Evolutionary conservation across 129 eudicot species (phyloP), one percentile per base, ranked within the genome.

Genomic region (Escallonia herrerae): DNA sequence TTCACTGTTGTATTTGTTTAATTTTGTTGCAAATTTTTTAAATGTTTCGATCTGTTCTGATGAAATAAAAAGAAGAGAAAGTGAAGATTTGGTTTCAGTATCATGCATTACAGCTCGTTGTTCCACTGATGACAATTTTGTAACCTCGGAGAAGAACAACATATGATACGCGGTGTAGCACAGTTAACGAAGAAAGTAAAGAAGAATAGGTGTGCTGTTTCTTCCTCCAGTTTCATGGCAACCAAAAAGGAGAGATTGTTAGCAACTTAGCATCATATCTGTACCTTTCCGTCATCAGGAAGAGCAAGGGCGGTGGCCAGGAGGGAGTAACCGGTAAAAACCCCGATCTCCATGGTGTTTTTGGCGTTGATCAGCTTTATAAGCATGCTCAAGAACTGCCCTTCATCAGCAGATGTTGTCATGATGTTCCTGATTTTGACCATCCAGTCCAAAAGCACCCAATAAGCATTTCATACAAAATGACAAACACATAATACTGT

Each of bases 331-430:
- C 97, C 97, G 0, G 97, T 90, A 70, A 81, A 90, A 63, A 90
- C 97, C 8, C 97, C 97, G 3, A 90, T 90, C 79, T 90, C 97
- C 95, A 90, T 88, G 60, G 95, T 88, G 76, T 87, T 87, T 57
- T 87, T 87, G 51, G 95, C 95, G 67, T 84, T 84, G 56, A 83
- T 84, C 43, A 90, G 76, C 79, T 90, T 90, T 58, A 90, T 46
- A 54, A 90, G 77, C 91, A 90, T 90, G 80, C 75, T 82, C 52
- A 90, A 58, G 70, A 86, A 90, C 50, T 90, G 97, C 46, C 95
- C 97, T 73, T 90, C 95, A 67, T 90, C 97, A 4, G 95, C 91
- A 6, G 97, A 90, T 47, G 97, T 90, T 38, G 97, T 86, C 97
- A 90, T 86, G 1, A 90, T 60, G 57, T 90, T 90, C 97, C 95